Base-by-base conservation (phyloP, 352 stramenopile genomes). In the Pythium rishiriense region DNA sequence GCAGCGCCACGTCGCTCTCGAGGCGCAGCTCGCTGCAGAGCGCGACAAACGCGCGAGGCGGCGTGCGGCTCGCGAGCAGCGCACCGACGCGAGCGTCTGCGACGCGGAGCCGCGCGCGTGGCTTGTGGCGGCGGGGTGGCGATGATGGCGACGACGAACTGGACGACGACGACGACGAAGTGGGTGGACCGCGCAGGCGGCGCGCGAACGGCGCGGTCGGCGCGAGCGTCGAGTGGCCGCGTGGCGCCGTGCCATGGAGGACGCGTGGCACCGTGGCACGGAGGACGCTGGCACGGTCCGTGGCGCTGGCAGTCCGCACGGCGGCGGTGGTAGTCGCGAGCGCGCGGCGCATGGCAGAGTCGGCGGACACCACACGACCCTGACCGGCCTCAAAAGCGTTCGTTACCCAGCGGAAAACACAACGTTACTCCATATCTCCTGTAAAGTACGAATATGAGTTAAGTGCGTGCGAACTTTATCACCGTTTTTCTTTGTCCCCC, bases 1-100 rank as follows among this genome's bases (percentile, higher is more conserved):
- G 50, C 24, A 91, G 56, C 19, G 51, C 28, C 21, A 80, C 76
- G 33, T 84, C 64, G 37, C 86, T 74, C 52, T 76, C 79, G 22
- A 14, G 46, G 4, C 56, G 60, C 19, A 93, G 64, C 39, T 73
- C 53, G 0, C 64, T 65, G 33, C 78, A 88, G 6, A 74, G 53
- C 8, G 57, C 52, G 9, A 76, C 68, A 41, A 89, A 82, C 11
- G 45, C 61, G 0, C 63, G 28, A 3, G 83, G 50, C 2, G 69
- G 35, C 11, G 75, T 78, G 22, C 68, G 65, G 14, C 55, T 47
- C 24, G 62, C 62, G 43, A 90, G 64, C 53, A 92, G 68, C 54
- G 73, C 43, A 8, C 50, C 60, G 9, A 90, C 37, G 42, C 70
- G 60, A 35, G 58, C 54, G 54, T 92, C 69, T 12, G 62, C 57